Percentiles rank a stretch among this genome's conserved stretches.
Evolutionary conservation across 202 grass and related monocot genomes (phyloP).

Genomic region (Miscanthus sacchariflorus): DNA sequence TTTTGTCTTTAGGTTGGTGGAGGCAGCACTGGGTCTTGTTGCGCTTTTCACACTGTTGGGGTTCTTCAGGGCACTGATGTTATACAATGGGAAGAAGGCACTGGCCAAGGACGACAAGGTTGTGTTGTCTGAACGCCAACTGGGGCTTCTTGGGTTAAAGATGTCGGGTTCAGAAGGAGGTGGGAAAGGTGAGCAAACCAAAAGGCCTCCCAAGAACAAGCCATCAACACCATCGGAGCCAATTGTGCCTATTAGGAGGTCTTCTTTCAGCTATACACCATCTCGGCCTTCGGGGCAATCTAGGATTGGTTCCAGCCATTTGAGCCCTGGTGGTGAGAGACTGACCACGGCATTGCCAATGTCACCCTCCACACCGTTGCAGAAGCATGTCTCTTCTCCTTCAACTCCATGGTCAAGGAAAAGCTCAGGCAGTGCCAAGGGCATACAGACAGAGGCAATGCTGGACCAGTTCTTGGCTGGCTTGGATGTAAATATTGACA

Average conservation of each 20-base stretch:
- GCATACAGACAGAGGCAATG: conserved; percentile 89
- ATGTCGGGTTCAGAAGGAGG: conserved; percentile 21
- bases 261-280: conserved; percentile 84
- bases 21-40: conserved; percentile 58
- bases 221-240: conserved; percentile 67
- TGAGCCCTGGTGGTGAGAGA: conserved; percentile 72
- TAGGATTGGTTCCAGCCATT: conserved; percentile 60
- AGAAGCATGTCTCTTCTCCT: conserved; percentile 71
- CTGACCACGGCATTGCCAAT: conserved; percentile 54
- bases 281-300: conserved; percentile 47
- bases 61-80: conserved; percentile 71
- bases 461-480: conserved; percentile 82
- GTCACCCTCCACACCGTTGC: conserved; percentile 66
- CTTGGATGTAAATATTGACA: conserved; percentile 76
- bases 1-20: conserved; percentile 59
- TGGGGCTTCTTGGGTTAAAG: conserved; percentile 70
- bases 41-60: conserved; percentile 54
- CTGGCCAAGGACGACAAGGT: conserved; percentile 60
- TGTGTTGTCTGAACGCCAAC: conserved; percentile 62
- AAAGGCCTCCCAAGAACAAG: conserved; percentile 83
- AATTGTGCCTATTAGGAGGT: conserved; percentile 78
- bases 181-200: conserved; percentile 53
- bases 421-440: conserved; percentile 73
- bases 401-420: conserved; percentile 91
- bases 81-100: conserved; percentile 58